Base-by-base conservation (phyloP, 1,139 yeast species). In the Geotrichum bryndzae region DNA sequence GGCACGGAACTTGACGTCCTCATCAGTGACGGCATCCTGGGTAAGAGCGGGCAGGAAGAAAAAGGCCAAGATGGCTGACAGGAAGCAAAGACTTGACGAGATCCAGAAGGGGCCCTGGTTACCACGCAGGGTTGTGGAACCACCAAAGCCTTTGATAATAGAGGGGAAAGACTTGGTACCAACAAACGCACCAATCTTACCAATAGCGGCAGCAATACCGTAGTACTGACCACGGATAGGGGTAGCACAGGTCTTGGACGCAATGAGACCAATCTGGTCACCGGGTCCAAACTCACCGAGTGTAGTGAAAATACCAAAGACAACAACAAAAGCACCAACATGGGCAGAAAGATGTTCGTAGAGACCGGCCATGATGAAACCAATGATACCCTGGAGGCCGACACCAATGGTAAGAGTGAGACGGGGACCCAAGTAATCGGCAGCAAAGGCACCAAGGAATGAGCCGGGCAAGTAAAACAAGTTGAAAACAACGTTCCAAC, bases 211-310 rank as follows among this genome's bases (percentile, higher is more conserved):
- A 56, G 96, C 94, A 68, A 90, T 81, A 68, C 95, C 95, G 73
- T 92, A 92, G 76, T 88, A 89, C 70, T 87, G 89, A 64, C 97
- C 97, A 77, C 97, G 85, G 61, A 91, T 82, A 33, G 96, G 85
- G 18, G 97, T 87, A 53, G 97, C 88, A 59, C 87, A 82, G 38
- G 96, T 87, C 76, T 91, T 91, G 51, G 96, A 83, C 33, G 97
- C 96, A 65, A 92, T 79, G 63, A 88, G 77, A 68, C 97, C 97
- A 73, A 88, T 87, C 75, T 89, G 90, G 75, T 91, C 90, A 76
- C 98, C 98, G 18, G 96, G 92, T 31, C 97, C 96, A 74, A 91
- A 88, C 75, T 92, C 97, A 69, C 98, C 98, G 57, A 90, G 79
- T 6, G 96, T 80, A 72, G 84, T 78, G 74, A 91, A 92, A 66